A percentile compares a stretch with the other conserved stretches of the same genome.
phyloP scores from a whole-genome alignment of 768 basidiomycete genomes.

The Hortiboletus flavorubellus region DNA sequence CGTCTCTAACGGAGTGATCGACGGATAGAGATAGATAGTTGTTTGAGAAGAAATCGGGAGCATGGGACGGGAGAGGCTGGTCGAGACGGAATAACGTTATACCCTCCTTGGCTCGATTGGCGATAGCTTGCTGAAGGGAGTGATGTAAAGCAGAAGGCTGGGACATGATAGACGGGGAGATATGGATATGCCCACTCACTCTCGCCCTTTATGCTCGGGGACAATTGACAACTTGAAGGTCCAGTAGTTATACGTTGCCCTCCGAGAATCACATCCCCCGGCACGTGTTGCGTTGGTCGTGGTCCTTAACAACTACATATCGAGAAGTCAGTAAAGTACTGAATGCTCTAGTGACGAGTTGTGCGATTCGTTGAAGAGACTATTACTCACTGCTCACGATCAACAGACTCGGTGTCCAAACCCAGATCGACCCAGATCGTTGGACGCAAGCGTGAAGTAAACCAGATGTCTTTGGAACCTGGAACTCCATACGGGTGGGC shows the following conservation, averaged over 20 bases:
- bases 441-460: neutral
- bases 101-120: slow-evolving; percentile 3
- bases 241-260: neutral
- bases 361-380: neutral
- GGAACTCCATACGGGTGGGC: neutral
- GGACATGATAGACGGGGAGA: slow-evolving; percentile 7
- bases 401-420: neutral
- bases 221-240: neutral
- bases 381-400: neutral
- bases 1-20: slow-evolving; percentile 30
- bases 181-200: neutral
- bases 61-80: slow-evolving; percentile 16
- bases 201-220: slow-evolving; percentile 9
- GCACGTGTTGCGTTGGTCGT: neutral
- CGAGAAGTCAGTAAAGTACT: neutral
- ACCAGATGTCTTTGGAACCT: neutral
- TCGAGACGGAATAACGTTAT: slow-evolving; percentile 13
- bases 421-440: neutral
- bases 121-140: slow-evolving; percentile 16
- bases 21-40: slow-evolving; percentile 49
- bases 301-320: neutral
- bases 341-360: neutral
- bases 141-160: slow-evolving; percentile 5
- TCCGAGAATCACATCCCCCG: neutral
- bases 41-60: slow-evolving; percentile 43